These are phyloP conservation scores for Diaporthe destruens DNA, from an alignment of 2,329 filamentous ascomycete genomes.

Conservation along the genomic window DNA sequence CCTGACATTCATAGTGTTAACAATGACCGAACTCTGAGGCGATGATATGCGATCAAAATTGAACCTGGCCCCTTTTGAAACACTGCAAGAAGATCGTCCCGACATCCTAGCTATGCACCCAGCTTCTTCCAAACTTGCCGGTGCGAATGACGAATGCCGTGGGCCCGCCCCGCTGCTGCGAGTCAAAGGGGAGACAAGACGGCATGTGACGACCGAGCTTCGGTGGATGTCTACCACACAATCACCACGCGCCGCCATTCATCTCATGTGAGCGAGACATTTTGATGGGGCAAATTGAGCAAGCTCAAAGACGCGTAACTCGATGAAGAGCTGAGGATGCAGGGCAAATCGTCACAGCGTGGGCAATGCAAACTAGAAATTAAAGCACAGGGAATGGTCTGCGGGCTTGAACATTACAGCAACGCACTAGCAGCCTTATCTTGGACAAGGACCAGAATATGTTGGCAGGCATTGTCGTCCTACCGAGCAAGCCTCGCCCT, in stretches of 20 bases:
- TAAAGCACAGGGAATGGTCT: background rate
- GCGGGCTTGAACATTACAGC: background rate
- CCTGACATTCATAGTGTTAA: background rate
- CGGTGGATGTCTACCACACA: background rate
- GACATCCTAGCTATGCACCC: background rate
- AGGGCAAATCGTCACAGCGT: no score
- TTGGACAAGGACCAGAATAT: background rate
- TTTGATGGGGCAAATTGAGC: background rate
- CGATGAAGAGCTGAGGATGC: background rate
- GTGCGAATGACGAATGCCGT: background rate
- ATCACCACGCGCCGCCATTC: background rate
- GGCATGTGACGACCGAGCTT: constrained; percentile 7
- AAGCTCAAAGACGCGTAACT: background rate
- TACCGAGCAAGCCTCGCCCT: background rate
- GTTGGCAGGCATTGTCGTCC: background rate
- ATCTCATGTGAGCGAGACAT: background rate
- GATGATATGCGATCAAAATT: background rate
- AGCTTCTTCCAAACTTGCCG: background rate
- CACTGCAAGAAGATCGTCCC: background rate
- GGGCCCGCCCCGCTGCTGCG: no score
- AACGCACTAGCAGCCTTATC: background rate
- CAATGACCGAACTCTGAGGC: background rate
- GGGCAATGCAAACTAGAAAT: no score
- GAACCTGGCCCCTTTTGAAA: background rate
- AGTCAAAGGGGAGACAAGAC: constrained; percentile 4